These are phyloP conservation scores for Coniochaeta ligniaria DNA, from an alignment of 2,329 filamentous ascomycete genomes.

Conservation along the genomic window DNA sequence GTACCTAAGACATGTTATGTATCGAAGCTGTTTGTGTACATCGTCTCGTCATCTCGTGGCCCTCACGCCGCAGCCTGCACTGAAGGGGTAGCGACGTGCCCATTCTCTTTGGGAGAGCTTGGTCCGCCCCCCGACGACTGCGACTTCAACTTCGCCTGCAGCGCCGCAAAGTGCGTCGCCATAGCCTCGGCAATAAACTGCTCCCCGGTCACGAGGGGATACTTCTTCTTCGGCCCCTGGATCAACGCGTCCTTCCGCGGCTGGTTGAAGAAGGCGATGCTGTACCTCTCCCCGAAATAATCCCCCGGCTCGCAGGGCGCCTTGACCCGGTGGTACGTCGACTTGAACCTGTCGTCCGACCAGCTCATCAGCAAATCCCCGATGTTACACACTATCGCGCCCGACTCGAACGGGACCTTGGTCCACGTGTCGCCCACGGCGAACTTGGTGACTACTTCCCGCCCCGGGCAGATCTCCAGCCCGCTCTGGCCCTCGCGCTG, in stretches of 20 bases:
- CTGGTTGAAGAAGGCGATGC: slow-evolving; percentile 55
- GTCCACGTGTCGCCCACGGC: slow-evolving; percentile 50
- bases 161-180: slow-evolving; percentile 24
- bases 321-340: slow-evolving; percentile 46
- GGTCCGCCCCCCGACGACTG: background rate
- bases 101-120: background rate
- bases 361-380: slow-evolving; percentile 53
- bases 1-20: background rate
- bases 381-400: slow-evolving; percentile 49
- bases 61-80: slow-evolving; percentile 1
- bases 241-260: slow-evolving; percentile 44
- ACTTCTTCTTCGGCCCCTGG: slow-evolving; percentile 48
- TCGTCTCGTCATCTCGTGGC: background rate
- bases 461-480: slow-evolving; percentile 50
- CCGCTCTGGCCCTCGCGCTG: slow-evolving; percentile 46
- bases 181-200: slow-evolving; percentile 50
- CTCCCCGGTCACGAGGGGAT: slow-evolving; percentile 44
- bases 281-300: slow-evolving; percentile 47
- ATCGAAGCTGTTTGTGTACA: background rate
- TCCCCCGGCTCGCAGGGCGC: slow-evolving; percentile 20
- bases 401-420: slow-evolving; percentile 38
- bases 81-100: background rate
- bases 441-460: slow-evolving; percentile 46
- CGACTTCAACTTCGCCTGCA: slow-evolving; percentile 34
- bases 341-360: slow-evolving; percentile 55